Percentiles rank a stretch among this genome's conserved stretches.
Evolutionary conservation across 352 stramenopile species (phyloP).

Genomic region (Globisporangium lucens): DNA sequence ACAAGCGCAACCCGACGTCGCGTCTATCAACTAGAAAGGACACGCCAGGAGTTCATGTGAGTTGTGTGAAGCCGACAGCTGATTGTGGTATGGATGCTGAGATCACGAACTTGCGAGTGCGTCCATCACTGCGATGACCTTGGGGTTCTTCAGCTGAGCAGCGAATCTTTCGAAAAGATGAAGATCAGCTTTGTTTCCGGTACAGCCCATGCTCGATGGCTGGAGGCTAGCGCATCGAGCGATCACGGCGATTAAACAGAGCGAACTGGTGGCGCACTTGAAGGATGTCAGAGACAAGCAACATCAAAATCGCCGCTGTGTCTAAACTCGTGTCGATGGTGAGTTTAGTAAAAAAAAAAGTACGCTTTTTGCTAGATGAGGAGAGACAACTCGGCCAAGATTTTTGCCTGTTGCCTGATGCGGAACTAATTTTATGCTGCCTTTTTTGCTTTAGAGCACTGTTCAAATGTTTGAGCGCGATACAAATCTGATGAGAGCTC

Average conservation of each 20-base stretch:
- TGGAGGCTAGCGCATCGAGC: slow-evolving; percentile 4
- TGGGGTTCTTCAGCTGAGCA: slow-evolving; percentile 35
- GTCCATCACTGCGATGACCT: slow-evolving; percentile 35
- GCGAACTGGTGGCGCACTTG: background rate
- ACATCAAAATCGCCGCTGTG: background rate
- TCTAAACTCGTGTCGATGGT: background rate
- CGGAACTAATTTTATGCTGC: too few species aligned
- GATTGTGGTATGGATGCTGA: background rate
- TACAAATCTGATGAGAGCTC: background rate
- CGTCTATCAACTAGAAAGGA: slow-evolving; percentile 32
- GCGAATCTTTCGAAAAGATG: slow-evolving; percentile 32
- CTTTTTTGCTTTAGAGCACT: too few species aligned
- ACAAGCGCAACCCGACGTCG: slow-evolving; percentile 37
- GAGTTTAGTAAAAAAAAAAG: background rate
- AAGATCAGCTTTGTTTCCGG: slow-evolving; percentile 36
- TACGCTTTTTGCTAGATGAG: background rate
- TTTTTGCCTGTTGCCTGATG: too few species aligned
- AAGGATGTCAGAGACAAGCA: background rate
- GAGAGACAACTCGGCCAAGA: background rate
- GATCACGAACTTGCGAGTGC: slow-evolving; percentile 25
- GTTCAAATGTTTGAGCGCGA: too few species aligned
- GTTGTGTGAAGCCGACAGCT: background rate
- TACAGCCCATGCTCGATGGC: slow-evolving; percentile 29
- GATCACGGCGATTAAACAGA: background rate
- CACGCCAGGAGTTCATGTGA: background rate